Evolutionary conservation across 768 basidiomycete genomes (phyloP), one percentile per base, ranked within the genome.

Genomic region (Cyclocybe cylindracea): DNA sequence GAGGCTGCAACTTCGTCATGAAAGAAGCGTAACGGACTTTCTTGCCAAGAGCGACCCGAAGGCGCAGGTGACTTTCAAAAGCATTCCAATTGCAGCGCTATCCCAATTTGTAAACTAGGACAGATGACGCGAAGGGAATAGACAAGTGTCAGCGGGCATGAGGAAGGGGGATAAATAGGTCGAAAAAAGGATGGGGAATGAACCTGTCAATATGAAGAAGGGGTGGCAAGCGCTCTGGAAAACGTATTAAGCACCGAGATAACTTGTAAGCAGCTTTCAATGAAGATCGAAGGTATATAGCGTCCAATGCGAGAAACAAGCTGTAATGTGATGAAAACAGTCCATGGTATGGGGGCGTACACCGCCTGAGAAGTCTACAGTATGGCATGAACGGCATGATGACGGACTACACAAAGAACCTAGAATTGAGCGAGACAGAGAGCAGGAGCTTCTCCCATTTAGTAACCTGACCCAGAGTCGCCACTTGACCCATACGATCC

Each of bases 211-310:
- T 48, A 58, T 59, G 57, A 60, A 58, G 61, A 63, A 65, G 56
- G 59, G 66, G 66, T 67, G 24, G 67, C 64, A 61, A 63, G 38
- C 44, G 45, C 46, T 55, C 50, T 50, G 59, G 64, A 70, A 70
- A 68, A 71, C 67, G 62, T 70, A 73, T 73, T 73, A 75, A 66
- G 66, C 68, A 73, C 67, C 62, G 55, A 63, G 38, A 19, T 67
- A 62, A 70, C 66, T 16, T 69, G 66, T 65, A 66, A 72, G 66
- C 70, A 72, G 60, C 70, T 61, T 61, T 63, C 65, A 70, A 65
- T 66, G 42, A 72, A 62, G 54, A 54, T 53, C 52, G 55, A 61
- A 67, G 63, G 66, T 67, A 72, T 69, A 50, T 38, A 44, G 29
- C 38, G 53, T 57, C 59, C 55, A 42, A 52, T 54, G 54, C 47